Base-by-base conservation (phyloP, 139 green algal genomes). In the Tetradesmus obliquus region DNA sequence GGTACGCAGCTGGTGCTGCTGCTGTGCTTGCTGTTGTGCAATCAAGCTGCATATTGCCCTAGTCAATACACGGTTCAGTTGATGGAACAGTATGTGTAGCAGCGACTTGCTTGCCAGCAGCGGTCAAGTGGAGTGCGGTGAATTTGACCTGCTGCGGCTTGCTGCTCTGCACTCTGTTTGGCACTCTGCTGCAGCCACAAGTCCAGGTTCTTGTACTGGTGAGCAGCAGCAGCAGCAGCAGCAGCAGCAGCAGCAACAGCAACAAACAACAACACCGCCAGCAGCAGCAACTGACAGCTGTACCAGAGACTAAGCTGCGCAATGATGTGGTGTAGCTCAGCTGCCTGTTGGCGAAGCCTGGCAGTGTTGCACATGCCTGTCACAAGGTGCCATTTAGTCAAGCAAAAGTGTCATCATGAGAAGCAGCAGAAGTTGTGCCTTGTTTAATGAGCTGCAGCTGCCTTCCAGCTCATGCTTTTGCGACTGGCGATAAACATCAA, bases 161-260 rank as follows among this genome's bases (percentile, higher is more conserved):
- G 32, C 32, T 45, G 32, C 32, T 24, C 5, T 76, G 66, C 17
- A 71, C 5, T 4, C n/a, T 24, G 15, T 24, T 8, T 24, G 15
- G 13, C n/a, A 19, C 66, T 76, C 32, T 17, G 66, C 66, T 62
- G 82, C 88, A 91, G 87, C 55, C 12, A 74, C 54, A 83, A 82
- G 55, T 87, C 74, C 12, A 86, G 88, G 88, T 54, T 54, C n/a
- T 17, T 91, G 60, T 94, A 92, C 72, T 94, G 92, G 87, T 93
- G 88, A 71, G 86, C 60, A 32, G 69, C 53, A 62, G 57, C 83
- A 45, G 57, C 24, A 76, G 17, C 7, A 2, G 1, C 17, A 24
- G 15, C 17, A 24, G 57, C 8, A 66, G 6, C 6, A 66, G 6
- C 8, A 13, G 6, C 57, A 66, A 66, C 57, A 13, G 57, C 57